Base-by-base conservation (phyloP, 1,284 basidiomycete genomes). In the Exsudoporus floridanus region DNA sequence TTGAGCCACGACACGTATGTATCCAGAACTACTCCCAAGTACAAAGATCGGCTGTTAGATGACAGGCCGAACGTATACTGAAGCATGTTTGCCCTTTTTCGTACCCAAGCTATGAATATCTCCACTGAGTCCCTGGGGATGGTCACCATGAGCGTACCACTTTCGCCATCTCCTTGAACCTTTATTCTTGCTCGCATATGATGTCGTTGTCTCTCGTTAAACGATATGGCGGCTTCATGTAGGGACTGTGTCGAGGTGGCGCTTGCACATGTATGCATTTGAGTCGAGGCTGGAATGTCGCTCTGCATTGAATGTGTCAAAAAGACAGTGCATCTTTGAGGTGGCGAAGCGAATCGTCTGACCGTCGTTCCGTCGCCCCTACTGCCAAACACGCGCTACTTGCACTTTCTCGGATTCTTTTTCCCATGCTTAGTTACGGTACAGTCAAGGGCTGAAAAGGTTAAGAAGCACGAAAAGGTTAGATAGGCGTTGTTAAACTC, bases 231-330 rank as follows among this genome's bases (percentile, higher is more conserved):
- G 86, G 88, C 31, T 77, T 82, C 60, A 75, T 77, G 62, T 83
- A 70, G 0, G 83, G 83, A 66, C 84, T 85, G 71, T 94, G 57
- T 93, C 89, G 42, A 94, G 75, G 55, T 90, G 84, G 8, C 88
- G 82, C 67, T 94, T 94, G 58, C 91, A 90, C 92, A 94, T 94
- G 70, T 95, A 94, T 12, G 88, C 88, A 51, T 70, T 67, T 30
- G 91, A 90, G 52, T 69, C 73, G 36, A 94, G 77, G 48, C 87
- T 89, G 82, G 16, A 79, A 80, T 0, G 82, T 85, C 14, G 94
- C 90, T 71, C 88, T 90, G 57, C 30, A 39, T 27, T 47, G 49
- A 45, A 42, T 31, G 27, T 34, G 39, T 52, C 41, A 34, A 36
- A 34, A 43, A 33, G 7, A 39, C 8, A 16, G 38, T 23, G n/a